Evolutionary conservation across 169 alveolate genomes (phyloP).

Genomic region (Eimeria sp.): DNA sequence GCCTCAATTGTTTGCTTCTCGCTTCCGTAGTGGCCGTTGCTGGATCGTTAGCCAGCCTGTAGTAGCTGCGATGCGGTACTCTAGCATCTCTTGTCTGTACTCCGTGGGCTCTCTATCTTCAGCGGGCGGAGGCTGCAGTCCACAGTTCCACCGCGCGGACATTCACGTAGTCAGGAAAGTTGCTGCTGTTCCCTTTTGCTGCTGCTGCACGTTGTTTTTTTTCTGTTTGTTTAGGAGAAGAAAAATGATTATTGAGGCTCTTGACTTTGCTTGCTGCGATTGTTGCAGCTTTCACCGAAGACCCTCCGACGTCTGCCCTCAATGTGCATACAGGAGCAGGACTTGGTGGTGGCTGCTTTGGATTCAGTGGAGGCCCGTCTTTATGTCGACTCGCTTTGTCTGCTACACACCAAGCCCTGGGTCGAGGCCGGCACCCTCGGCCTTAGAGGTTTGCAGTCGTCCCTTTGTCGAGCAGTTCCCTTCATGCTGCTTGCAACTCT

Average conservation of each 20-base stretch:
- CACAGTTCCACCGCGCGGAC: background rate
- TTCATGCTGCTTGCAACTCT: background rate
- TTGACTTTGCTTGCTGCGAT: background rate
- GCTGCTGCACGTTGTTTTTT: background rate
- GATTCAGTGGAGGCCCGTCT: conserved; percentile 95
- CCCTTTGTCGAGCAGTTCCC: background rate
- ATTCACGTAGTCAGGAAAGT: background rate
- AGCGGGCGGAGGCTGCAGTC: background rate
- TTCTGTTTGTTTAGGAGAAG: background rate
- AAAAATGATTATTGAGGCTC: background rate
- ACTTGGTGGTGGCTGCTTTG: conserved; percentile 70
- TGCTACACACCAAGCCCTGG: conserved; percentile 98
- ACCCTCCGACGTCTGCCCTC: conserved; percentile 29
- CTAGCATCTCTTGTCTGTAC: background rate
- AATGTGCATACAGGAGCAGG: conserved; percentile 52
- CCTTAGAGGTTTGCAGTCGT: conserved; percentile 95
- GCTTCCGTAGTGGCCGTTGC: background rate
- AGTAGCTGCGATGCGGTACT: background rate
- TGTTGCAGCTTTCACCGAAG: conserved; percentile 38
- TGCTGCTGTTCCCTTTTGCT: background rate
- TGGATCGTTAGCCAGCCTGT: background rate
- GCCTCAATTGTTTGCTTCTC: background rate
- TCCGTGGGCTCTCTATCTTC: background rate
- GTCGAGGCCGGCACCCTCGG: conserved; percentile 99
- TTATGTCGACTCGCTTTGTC: conserved; percentile 99